These are phyloP conservation scores for Trichomonas vaginalis DNA, from an alignment of 208 protist genomes.

Conservation along the genomic window DNA sequence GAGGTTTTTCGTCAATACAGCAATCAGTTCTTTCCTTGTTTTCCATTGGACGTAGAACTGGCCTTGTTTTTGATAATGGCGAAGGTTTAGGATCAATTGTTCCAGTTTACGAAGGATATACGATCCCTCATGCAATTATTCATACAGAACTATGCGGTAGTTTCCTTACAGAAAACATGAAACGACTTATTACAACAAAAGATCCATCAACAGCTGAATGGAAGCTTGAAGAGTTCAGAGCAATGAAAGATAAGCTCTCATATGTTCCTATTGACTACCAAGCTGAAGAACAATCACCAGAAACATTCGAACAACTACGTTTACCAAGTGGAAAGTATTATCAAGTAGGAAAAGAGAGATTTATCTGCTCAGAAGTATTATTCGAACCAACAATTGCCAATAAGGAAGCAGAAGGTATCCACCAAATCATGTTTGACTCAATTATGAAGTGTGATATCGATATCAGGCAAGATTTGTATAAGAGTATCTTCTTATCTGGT, in stretches of 20 bases:
- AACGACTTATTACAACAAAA: slow-evolving; percentile 43
- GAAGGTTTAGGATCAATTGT: slow-evolving; percentile 82
- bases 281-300: slow-evolving; percentile 38
- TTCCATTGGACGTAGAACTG: slow-evolving; percentile 59
- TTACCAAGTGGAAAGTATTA: slow-evolving; percentile 54
- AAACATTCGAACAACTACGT: slow-evolving; percentile 33
- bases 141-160: slow-evolving; percentile 51
- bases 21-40: slow-evolving; percentile 75
- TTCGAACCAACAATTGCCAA: slow-evolving; percentile 53
- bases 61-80: slow-evolving; percentile 73
- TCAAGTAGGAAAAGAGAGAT: slow-evolving; percentile 41
- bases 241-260: slow-evolving; percentile 56
- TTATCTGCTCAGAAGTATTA: slow-evolving; percentile 53
- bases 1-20: slow-evolving; percentile 58
- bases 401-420: background rate
- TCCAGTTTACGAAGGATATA: slow-evolving; percentile 74
- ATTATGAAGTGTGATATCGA: slow-evolving; percentile 52
- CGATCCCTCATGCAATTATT: slow-evolving; percentile 45
- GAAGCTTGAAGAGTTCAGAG: slow-evolving; percentile 48
- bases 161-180: slow-evolving; percentile 51
- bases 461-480: slow-evolving; percentile 46
- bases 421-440: background rate
- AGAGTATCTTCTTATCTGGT: slow-evolving; percentile 45
- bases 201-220: slow-evolving; percentile 44
- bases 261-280: slow-evolving; percentile 54